Percentiles rank a stretch among this genome's conserved stretches.
Evolutionary conservation across 2,329 filamentous ascomycete genomes (phyloP).

Genomic region (Nothopassalora personata): DNA sequence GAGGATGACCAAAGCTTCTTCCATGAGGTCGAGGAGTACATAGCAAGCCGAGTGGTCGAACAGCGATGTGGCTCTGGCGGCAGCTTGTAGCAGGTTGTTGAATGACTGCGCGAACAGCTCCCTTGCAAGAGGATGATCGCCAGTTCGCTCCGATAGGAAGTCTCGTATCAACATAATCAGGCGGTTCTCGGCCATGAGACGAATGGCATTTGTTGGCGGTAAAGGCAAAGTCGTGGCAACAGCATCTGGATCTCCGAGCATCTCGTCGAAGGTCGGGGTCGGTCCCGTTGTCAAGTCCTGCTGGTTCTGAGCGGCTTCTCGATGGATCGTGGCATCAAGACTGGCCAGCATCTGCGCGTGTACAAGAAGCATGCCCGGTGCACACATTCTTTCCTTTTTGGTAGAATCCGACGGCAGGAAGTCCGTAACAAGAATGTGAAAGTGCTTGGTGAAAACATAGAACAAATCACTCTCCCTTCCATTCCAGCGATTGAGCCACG

Average conservation of each 20-base stretch:
- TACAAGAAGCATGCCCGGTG: conserved; percentile 72
- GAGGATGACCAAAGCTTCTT: conserved; percentile 69
- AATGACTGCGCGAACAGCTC: conserved; percentile 74
- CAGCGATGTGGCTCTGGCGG: conserved; percentile 68
- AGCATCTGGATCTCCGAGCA: conserved; percentile 61
- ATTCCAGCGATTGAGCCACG: conserved; percentile 80
- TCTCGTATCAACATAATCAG: conserved; percentile 77
- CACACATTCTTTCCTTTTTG: conserved; percentile 54
- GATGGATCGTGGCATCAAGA: conserved; percentile 77
- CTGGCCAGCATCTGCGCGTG: conserved; percentile 76
- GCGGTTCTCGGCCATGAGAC: conserved; percentile 83
- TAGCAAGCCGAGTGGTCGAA: conserved; percentile 82
- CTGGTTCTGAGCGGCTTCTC: conserved; percentile 52
- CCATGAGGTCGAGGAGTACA: conserved; percentile 83
- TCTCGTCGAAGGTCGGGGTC: conserved; percentile 60
- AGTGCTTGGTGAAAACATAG: conserved; percentile 87
- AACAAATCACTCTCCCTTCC: conserved; percentile 84
- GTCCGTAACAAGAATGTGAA: conserved; percentile 71
- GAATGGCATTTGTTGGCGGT: conserved; percentile 63
- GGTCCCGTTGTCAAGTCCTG: conserved; percentile 38
- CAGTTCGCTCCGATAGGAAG: conserved; percentile 60
- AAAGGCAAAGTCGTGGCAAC: conserved; percentile 57
- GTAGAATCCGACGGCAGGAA: conserved; percentile 45
- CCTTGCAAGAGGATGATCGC: conserved; percentile 51
- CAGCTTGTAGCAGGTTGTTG: conserved; percentile 65